phyloP scores from a whole-genome alignment of 1,284 basidiomycete species.

The Laetiporus sulphureus region DNA sequence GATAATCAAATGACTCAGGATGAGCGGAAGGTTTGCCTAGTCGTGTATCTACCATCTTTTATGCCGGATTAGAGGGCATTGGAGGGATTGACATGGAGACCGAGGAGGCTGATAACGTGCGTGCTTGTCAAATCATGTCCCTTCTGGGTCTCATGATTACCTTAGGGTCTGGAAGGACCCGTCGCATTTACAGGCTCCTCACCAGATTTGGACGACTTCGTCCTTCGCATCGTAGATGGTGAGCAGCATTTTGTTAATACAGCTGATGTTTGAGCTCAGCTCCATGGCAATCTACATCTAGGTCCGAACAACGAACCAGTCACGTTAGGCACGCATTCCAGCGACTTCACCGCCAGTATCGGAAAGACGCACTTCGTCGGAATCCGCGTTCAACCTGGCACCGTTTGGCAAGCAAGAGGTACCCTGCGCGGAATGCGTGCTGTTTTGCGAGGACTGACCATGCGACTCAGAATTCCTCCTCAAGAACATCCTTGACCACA shows the following conservation, averaged over 20 bases:
- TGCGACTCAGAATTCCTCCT: conserved; percentile 68
- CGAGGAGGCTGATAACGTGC: conserved; percentile 65
- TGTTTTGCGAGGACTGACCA: too few relatives aligned
- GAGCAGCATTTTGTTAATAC: conserved; percentile 18
- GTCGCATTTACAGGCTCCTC: conserved; percentile 67
- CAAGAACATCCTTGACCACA: conserved; percentile 53
- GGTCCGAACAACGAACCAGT: conserved; percentile 53
- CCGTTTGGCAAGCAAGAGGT: conserved; percentile 86
- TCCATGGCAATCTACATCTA: too few relatives aligned
- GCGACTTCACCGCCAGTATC: conserved; percentile 55
- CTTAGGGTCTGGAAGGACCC: conserved; percentile 65
- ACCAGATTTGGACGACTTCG: conserved; percentile 77
- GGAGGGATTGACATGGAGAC: conserved; percentile 78
- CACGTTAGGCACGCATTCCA: conserved; percentile 46
- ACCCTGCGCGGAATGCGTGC: conserved; percentile 3
- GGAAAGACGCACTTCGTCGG: conserved; percentile 75
- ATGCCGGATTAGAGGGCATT: conserved; percentile 81
- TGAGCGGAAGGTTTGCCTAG: conserved; percentile 41
- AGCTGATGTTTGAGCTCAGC: too few relatives aligned
- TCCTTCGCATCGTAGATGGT: conserved; percentile 79
- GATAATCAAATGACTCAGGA: conserved; percentile 1
- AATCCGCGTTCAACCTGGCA: conserved; percentile 51
- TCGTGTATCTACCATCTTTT: conserved; percentile 75
- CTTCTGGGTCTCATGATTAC: conserved; percentile 4
- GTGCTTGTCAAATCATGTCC: conserved; percentile 17